phyloP scores from a whole-genome alignment of 768 basidiomycete genomes.

The Clavaria fumosa region DNA sequence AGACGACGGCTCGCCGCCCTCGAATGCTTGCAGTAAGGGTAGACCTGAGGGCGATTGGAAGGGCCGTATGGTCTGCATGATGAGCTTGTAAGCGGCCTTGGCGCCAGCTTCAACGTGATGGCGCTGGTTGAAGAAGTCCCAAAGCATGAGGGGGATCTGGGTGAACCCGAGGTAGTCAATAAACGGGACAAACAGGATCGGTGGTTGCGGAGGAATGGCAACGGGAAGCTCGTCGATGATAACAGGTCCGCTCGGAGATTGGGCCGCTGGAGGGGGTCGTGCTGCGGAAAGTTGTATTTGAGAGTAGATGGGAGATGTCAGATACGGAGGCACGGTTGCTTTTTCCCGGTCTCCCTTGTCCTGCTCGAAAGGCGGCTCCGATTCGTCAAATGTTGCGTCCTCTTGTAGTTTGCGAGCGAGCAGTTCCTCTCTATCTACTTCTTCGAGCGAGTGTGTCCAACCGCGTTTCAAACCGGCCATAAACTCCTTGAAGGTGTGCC shows the following conservation, averaged over 20 bases:
- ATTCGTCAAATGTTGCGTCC: constrained; percentile 71
- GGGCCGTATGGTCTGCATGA: constrained; percentile 46
- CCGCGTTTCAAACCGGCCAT: constrained; percentile 75
- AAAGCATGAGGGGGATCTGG: constrained; percentile 80
- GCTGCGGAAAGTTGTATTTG: constrained; percentile 8
- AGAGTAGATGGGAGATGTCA: constrained; percentile 20
- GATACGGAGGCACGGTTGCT: constrained; percentile 12
- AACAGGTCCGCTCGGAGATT: constrained; percentile 9
- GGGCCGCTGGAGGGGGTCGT: constrained; percentile 10
- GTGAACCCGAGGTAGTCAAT: constrained; percentile 65
- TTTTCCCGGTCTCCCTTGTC: background rate
- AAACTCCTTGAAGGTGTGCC: constrained; percentile 90
- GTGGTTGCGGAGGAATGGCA: constrained; percentile 56
- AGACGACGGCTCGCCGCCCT: constrained; percentile 12
- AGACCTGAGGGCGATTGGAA: constrained; percentile 25
- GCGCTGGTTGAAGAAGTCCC: constrained; percentile 85
- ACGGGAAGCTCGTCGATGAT: constrained; percentile 32
- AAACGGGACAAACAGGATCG: constrained; percentile 64
- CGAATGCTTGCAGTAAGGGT: no score
- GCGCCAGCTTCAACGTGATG: constrained; percentile 66
- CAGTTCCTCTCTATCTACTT: constrained; percentile 54
- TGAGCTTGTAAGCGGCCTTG: constrained; percentile 64
- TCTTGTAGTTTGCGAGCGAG: constrained; percentile 50
- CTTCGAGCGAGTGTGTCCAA: constrained; percentile 61
- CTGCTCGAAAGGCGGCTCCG: constrained; percentile 16